phyloP scores from a whole-genome alignment of 768 basidiomycete genomes.

The Termitomyces sp. region DNA sequence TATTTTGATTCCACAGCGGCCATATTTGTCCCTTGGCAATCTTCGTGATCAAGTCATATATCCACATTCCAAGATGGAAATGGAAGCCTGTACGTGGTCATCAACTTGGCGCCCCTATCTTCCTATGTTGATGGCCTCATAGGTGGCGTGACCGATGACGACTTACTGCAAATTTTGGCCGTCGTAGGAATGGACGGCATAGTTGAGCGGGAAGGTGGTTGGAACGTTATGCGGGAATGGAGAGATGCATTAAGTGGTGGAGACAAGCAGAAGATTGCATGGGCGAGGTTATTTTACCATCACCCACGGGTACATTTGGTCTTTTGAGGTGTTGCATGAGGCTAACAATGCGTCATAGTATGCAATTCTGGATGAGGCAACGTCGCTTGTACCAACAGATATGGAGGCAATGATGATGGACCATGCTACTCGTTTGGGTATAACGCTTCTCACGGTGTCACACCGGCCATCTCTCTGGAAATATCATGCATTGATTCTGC shows the following conservation, averaged over 20 bases:
- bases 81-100: slow-evolving; percentile 60
- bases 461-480: slow-evolving; percentile 94
- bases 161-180: slow-evolving; percentile 66
- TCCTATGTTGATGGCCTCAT: neutral
- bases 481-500: slow-evolving; percentile 83
- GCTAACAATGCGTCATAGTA: slow-evolving; percentile 47
- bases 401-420: slow-evolving; percentile 96
- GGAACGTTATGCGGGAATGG: slow-evolving; percentile 90
- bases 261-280: slow-evolving; percentile 96
- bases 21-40: slow-evolving; percentile 91
- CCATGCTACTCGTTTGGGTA: slow-evolving; percentile 78
- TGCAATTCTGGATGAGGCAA: slow-evolving; percentile 95
- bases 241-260: slow-evolving; percentile 90
- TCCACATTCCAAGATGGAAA: slow-evolving; percentile 77
- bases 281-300: slow-evolving; percentile 96
- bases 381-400: slow-evolving; percentile 87
- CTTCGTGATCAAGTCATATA: slow-evolving; percentile 96
- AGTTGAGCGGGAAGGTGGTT: slow-evolving; percentile 94
- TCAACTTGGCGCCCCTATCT: neutral
- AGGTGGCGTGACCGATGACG: slow-evolving; percentile 71
- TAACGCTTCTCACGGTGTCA: slow-evolving; percentile 91
- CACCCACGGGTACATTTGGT: slow-evolving; percentile 67
- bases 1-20: slow-evolving; percentile 92
- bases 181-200: slow-evolving; percentile 82
- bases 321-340: neutral